phyloP scores from a whole-genome alignment of 352 stramenopile species.

The Plasmopara viticola region DNA sequence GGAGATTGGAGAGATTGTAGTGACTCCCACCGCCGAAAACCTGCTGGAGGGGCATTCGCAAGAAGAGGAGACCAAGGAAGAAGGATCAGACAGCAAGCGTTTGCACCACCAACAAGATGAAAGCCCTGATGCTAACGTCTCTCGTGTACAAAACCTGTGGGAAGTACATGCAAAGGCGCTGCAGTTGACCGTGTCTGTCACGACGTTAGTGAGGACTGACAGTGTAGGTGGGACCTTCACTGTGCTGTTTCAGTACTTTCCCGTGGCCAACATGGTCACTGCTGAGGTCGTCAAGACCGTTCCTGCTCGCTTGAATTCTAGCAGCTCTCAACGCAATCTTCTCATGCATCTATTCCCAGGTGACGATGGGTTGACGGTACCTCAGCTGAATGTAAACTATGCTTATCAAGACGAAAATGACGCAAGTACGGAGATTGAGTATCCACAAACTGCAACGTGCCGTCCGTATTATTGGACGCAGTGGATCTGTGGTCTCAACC shows the following conservation, averaged over 20 bases:
- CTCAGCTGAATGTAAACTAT: conserved; percentile 43
- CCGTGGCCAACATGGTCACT: conserved; percentile 43
- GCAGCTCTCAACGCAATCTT: conserved; percentile 21
- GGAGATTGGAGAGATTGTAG: conserved; percentile 41
- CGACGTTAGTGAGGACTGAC: conserved; percentile 15
- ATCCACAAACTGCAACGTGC: conserved; percentile 29
- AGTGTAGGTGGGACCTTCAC: conserved; percentile 36
- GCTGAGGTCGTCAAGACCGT: conserved; percentile 40
- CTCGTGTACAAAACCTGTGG: conserved; percentile 36
- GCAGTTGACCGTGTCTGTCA: conserved; percentile 39
- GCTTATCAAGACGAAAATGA: conserved; percentile 26
- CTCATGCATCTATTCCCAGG: conserved; percentile 60
- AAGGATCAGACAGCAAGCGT: conserved; percentile 15
- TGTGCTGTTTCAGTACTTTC: conserved; percentile 63
- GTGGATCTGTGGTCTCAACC: conserved; percentile 63
- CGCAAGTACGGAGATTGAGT: conserved; percentile 31
- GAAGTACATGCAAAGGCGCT: conserved; percentile 46
- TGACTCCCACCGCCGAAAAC: conserved; percentile 34
- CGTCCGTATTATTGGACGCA: conserved; percentile 71
- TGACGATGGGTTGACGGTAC: conserved; percentile 43
- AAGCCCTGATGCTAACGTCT: conserved; percentile 6
- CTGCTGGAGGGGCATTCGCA: conserved; percentile 38
- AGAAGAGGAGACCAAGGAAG: conserved; percentile 35
- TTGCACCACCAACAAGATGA: conserved; percentile 24
- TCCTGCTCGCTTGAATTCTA: conserved; percentile 14